These are phyloP conservation scores for Phytophthora rubi DNA, from an alignment of 352 stramenopile genomes.

Conservation along the genomic window DNA sequence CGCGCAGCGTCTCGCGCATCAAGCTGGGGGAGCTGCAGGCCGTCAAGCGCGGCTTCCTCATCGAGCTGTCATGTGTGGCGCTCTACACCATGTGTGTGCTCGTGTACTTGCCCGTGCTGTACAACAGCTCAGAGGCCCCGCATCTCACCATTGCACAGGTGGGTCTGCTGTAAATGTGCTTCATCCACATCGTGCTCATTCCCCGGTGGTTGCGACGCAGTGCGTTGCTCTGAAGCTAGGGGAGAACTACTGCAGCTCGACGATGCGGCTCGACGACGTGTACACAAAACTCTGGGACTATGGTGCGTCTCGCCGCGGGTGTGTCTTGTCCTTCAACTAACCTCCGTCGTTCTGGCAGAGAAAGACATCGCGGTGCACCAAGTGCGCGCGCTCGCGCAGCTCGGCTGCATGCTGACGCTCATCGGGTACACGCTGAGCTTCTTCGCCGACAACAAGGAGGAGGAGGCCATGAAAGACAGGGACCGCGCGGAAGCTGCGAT, in stretches of 20 bases:
- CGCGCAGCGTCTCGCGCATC: constrained; percentile 52
- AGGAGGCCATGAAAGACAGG: constrained; percentile 37
- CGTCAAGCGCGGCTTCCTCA: constrained; percentile 56
- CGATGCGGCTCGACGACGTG: constrained; percentile 48
- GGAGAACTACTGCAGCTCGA: constrained; percentile 60
- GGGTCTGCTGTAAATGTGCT: no score
- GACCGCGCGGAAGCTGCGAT: constrained; percentile 28
- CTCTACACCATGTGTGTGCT: constrained; percentile 59
- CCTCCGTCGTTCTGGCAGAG: constrained; percentile 24
- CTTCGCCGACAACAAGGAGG: constrained; percentile 55
- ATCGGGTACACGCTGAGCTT: constrained; percentile 68
- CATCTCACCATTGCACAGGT: constrained; percentile 49
- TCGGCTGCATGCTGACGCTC: constrained; percentile 60
- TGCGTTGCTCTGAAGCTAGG: constrained; percentile 50
- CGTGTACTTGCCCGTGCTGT: constrained; percentile 63
- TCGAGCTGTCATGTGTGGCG: constrained; percentile 53
- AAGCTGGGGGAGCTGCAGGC: constrained; percentile 48
- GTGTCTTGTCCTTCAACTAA: background rate
- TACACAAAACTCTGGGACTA: constrained; percentile 71
- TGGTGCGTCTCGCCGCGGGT: constrained; percentile 26
- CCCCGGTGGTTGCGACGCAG: constrained; percentile 24
- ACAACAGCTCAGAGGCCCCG: constrained; percentile 36
- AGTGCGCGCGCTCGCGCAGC: constrained; percentile 61
- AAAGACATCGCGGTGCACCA: constrained; percentile 58
- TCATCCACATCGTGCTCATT: background rate